phyloP scores from a whole-genome alignment of 208 protist genomes.

The Kentomonas sorsogonicus region DNA sequence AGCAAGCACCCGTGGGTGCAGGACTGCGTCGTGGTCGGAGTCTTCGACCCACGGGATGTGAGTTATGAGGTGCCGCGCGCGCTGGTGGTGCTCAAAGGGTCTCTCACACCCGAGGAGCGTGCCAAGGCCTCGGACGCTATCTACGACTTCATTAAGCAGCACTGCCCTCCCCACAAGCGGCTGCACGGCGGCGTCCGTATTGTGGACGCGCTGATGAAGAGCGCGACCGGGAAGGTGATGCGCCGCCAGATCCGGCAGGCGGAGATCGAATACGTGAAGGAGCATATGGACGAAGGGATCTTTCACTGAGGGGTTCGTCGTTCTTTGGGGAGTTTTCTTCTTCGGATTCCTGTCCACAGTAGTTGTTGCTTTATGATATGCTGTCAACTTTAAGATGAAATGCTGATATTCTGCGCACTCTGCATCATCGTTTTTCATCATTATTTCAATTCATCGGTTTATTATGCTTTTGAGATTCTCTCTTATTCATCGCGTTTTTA shows the following conservation, averaged over 20 bases:
- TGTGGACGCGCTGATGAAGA: conserved; percentile 52
- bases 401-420: neutral
- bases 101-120: conserved; percentile 22
- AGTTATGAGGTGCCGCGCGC: conserved; percentile 66
- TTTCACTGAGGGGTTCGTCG: neutral
- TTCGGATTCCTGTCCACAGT: neutral
- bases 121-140: conserved; percentile 32
- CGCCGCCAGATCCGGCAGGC: conserved; percentile 33
- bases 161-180: conserved; percentile 58
- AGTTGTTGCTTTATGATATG: neutral
- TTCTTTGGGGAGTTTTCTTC: neutral
- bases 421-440: neutral
- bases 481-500: neutral
- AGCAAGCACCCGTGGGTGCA: conserved; percentile 44
- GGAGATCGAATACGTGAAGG: conserved; percentile 26
- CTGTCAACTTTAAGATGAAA: neutral
- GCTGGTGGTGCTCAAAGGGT: conserved; percentile 51
- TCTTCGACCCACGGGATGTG: conserved; percentile 36
- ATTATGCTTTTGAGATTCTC: conserved; percentile 2
- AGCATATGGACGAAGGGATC: neutral
- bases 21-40: conserved; percentile 65
- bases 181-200: conserved; percentile 67
- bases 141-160: conserved; percentile 25
- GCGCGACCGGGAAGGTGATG: conserved; percentile 71
- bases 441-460: neutral